Evolutionary conservation across 2,329 filamentous ascomycete species (phyloP).

Genomic region (Fusarium burgessii): DNA sequence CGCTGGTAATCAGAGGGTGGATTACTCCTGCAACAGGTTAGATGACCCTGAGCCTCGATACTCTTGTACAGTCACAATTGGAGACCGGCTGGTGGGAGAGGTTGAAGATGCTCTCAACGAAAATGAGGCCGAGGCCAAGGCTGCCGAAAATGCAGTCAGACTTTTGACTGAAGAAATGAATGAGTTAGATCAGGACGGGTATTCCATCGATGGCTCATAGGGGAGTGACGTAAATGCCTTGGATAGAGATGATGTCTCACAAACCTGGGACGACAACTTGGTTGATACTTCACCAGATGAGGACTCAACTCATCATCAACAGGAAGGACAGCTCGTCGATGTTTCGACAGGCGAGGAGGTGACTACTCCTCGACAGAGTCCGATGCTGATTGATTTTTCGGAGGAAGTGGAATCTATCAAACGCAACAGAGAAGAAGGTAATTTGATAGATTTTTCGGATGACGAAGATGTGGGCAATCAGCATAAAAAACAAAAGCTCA

Average conservation of each 20-base stretch:
- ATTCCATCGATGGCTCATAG: constrained; percentile 10
- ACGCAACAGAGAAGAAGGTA: not conserved
- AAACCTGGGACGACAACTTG: not conserved
- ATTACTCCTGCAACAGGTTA: constrained; percentile 60
- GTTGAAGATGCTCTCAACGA: constrained; percentile 60
- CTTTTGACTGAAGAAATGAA: constrained; percentile 46
- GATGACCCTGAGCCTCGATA: constrained; percentile 46
- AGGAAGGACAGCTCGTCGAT: too few species aligned
- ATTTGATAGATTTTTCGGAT: not conserved
- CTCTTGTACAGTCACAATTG: constrained; percentile 63
- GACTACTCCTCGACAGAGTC: too few species aligned
- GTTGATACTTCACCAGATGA: not conserved
- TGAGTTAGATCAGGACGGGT: not conserved
- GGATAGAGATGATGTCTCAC: not conserved
- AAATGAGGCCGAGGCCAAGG: constrained; percentile 67
- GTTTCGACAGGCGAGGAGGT: too few species aligned
- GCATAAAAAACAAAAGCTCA: not conserved
- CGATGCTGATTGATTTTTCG: too few species aligned
- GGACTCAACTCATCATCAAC: not conserved
- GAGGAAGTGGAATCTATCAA: too few species aligned
- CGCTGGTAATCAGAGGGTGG: constrained; percentile 63
- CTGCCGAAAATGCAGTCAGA: constrained; percentile 64
- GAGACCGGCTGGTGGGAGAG: constrained; percentile 58
- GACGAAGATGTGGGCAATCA: not conserved
- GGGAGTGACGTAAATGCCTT: not conserved